Base-by-base conservation (phyloP, 2,329 filamentous ascomycete species). In the Hymenoscyphus fructigenus region DNA sequence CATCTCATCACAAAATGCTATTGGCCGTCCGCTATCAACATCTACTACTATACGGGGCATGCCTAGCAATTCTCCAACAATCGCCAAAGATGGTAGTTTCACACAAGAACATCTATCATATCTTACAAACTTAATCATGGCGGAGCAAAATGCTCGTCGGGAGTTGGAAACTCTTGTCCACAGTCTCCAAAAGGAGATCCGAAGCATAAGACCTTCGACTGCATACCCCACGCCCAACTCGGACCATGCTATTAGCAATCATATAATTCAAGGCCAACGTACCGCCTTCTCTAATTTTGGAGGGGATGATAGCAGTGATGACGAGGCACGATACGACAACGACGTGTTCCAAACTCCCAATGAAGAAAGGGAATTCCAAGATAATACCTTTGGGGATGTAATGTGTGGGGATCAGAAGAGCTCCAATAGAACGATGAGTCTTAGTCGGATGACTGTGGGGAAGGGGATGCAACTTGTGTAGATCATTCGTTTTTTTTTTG, bases 391-490 rank as follows among this genome's bases (percentile, higher is more conserved):
- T 61, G 72, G 75, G 66, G 47, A 76, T 71, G 28, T 78, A 76
- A 79, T 59, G 44, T 77, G 57, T 44, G 65, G 60, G 2, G 47
- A 28, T 59, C 36, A 23, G 60, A 83, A 84, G 67, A 85, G 79
- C 73, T 85, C 87, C 1, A 50, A 85, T 26, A 84, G 85, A 68
- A 89, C 86, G 55, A 81, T 92, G 72, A 91, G 85, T 32, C 79
- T 90, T 12, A 85, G 85, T 66, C 85, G 86, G 72, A 75, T 88
- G 70, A 88, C 85, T 0, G 77, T 84, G 69, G 66, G 66, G 5
- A 68, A 65, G 28, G 66, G 66, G 15, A 44, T 63, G 23, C 67
- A 68, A 53, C 67, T 56, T 65, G 64, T 60, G 44, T 70, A 61
- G 63, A 70, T 68, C 44, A 26, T 50, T 50, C 10, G 20, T 17